Base-by-base conservation (phyloP, 257 asterid genomes). In the Salvia splendens region DNA sequence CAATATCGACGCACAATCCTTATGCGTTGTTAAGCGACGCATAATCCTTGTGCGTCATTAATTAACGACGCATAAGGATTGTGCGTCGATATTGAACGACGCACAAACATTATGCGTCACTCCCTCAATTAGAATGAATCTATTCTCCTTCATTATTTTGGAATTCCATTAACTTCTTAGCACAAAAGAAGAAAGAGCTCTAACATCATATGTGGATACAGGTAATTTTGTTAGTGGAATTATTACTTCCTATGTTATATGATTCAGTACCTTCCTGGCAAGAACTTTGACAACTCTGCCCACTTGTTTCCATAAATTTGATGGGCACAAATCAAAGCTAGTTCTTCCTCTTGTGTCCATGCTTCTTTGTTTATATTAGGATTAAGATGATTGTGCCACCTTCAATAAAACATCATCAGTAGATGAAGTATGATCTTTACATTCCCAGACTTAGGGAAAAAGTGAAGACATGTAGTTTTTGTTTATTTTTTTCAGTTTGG, bases 281-380 rank as follows among this genome's bases (percentile, higher is more conserved):
- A 85, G 75, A 82, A 81, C 75, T 88, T 88, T 0, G 95, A 85
- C 73, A 91, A 79, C 87, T 88, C 97, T 24, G 30, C 30, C 30
- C 30, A 24, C 30, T 24, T 24, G 30, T 24, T 24, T 24, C 30
- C 30, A 24, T 83, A 82, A 68, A 81, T 80, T 69, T 84, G 93
- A 75, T 91, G 97, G 67, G 96, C 97, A 71, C 77, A 89, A 71
- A 91, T 81, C 64, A 91, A 75, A 71, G 95, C 86, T 80, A 91
- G 75, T 76, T 91, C 96, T 82, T 91, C 97, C 61, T 91, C 97
- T 80, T 83, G 95, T 43, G 96, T 91, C 97, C 97, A 91, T 61
- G 97, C 93, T 78, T 91, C 91, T 77, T 88, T 91, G 64, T 91
- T 91, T 67, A 91, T 91, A 75, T 63, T 64, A 24, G 30, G 30